Evolutionary conservation across 2,329 filamentous ascomycete species (phyloP).

Genomic region (Aspergillus sp.): DNA sequence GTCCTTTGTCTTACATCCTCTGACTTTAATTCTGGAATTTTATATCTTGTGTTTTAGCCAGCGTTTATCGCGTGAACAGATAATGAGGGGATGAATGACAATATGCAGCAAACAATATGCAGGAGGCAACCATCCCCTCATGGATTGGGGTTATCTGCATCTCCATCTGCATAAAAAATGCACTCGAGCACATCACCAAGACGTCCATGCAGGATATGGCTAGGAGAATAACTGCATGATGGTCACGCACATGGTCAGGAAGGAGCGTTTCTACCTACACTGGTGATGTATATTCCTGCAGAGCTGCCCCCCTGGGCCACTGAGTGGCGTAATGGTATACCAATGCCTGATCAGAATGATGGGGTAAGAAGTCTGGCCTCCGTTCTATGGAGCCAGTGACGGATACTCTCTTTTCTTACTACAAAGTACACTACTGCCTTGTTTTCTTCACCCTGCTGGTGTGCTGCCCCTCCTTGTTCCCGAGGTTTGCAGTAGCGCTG

Average conservation of each 20-base stretch:
- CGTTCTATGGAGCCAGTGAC: not conserved
- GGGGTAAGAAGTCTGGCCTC: not conserved
- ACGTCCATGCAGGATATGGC: not conserved
- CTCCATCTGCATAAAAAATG: too few species aligned
- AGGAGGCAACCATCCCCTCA: too few species aligned
- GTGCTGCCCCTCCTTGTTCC: too few species aligned
- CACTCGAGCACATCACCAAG: not conserved
- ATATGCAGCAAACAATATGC: too few species aligned
- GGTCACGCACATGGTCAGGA: not conserved
- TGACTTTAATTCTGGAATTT: not conserved
- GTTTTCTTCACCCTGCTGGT: not conserved
- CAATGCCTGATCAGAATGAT: not conserved
- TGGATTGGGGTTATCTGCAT: not conserved
- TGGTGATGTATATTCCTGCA: not conserved
- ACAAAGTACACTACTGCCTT: not conserved
- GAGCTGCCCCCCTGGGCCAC: not conserved
- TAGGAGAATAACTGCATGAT: not conserved
- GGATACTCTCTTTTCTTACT: not conserved
- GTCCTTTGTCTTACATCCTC: not conserved
- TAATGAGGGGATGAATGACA: not conserved
- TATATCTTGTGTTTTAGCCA: not conserved
- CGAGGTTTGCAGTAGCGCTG: too few species aligned
- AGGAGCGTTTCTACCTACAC: not conserved
- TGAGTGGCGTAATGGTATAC: not conserved
- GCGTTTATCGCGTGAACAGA: not conserved